phyloP scores from a whole-genome alignment of 257 asterid genomes.

The Parsonsia alboflavescens region DNA sequence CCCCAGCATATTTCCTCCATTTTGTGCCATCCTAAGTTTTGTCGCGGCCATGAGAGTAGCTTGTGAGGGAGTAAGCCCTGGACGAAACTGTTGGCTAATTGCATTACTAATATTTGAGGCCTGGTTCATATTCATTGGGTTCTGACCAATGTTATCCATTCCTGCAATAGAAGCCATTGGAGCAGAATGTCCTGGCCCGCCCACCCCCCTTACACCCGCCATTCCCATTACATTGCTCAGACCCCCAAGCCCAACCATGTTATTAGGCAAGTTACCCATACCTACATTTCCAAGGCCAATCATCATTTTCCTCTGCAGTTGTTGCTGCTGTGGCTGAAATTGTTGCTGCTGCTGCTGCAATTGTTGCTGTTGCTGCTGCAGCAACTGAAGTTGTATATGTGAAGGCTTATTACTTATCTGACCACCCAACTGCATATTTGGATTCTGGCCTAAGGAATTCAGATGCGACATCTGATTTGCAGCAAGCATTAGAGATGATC shows the following conservation, averaged over 20 bases:
- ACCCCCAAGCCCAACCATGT: slow-evolving; percentile 73
- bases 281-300: slow-evolving; percentile 61
- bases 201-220: slow-evolving; percentile 66
- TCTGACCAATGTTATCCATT: slow-evolving; percentile 62
- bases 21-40: slow-evolving; percentile 48
- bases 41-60: slow-evolving; percentile 33
- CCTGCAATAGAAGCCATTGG: slow-evolving; percentile 62
- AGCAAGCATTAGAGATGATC: slow-evolving; percentile 64
- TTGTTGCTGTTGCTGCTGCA: slow-evolving; percentile 59
- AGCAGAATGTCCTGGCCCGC: slow-evolving; percentile 65
- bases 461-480: slow-evolving; percentile 61
- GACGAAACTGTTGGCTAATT: slow-evolving; percentile 35
- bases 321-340: slow-evolving; percentile 40
- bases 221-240: slow-evolving; percentile 68
- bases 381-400: slow-evolving; percentile 56
- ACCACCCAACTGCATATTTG: slow-evolving; percentile 55
- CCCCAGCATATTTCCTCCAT: slow-evolving; percentile 48
- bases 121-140: slow-evolving; percentile 46
- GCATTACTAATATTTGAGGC: slow-evolving; percentile 54
- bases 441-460: slow-evolving; percentile 56
- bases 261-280: slow-evolving; percentile 66
- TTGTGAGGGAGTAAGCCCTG: slow-evolving; percentile 49
- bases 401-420: slow-evolving; percentile 53
- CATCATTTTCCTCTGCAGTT: slow-evolving; percentile 76
- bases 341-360: slow-evolving; percentile 38